phyloP scores from a whole-genome alignment of 768 basidiomycete species.

The Auriscalpium microsporum region DNA sequence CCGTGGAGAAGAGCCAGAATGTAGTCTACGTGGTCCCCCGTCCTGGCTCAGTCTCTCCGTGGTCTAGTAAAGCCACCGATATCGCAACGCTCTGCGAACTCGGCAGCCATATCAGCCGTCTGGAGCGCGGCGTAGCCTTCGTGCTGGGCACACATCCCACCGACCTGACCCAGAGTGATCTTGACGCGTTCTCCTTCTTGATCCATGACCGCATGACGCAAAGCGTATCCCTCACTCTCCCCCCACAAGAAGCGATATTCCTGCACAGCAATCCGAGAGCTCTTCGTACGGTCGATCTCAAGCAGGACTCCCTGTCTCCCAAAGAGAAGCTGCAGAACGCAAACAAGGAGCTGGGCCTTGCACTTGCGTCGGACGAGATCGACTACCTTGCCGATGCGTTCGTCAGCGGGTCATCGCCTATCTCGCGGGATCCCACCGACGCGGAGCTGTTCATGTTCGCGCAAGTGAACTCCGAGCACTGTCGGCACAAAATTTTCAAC shows the following conservation, averaged over 20 bases:
- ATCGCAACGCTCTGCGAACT: conserved; percentile 86
- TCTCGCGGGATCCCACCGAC: conserved; percentile 85
- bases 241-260: conserved; percentile 52
- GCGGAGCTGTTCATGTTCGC: conserved; percentile 99
- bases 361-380: conserved; percentile 83
- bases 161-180: conserved; percentile 34
- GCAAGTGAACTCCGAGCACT: conserved; percentile 99
- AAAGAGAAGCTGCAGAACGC: conserved; percentile 60
- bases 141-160: conserved; percentile 43
- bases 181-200: conserved; percentile 53
- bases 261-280: conserved; percentile 52
- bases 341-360: conserved; percentile 82
- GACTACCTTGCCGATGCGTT: conserved; percentile 85
- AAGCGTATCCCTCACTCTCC: conserved; percentile 48
- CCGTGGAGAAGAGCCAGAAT: conserved; percentile 28
- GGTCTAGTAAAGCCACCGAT: conserved; percentile 99
- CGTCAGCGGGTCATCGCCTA: conserved; percentile 55
- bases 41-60: conserved; percentile 90
- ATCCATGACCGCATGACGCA: conserved; percentile 99
- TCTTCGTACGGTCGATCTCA: conserved; percentile 66
- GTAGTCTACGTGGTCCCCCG: conserved; percentile 73
- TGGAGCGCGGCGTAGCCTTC: conserved; percentile 80
- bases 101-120: conserved; percentile 55
- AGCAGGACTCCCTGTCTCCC: conserved; percentile 32
- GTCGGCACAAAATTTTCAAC: conserved; percentile 99